phyloP scores from a whole-genome alignment of 2,329 filamentous ascomycete species.

The Pestalotiopsis sp. region DNA sequence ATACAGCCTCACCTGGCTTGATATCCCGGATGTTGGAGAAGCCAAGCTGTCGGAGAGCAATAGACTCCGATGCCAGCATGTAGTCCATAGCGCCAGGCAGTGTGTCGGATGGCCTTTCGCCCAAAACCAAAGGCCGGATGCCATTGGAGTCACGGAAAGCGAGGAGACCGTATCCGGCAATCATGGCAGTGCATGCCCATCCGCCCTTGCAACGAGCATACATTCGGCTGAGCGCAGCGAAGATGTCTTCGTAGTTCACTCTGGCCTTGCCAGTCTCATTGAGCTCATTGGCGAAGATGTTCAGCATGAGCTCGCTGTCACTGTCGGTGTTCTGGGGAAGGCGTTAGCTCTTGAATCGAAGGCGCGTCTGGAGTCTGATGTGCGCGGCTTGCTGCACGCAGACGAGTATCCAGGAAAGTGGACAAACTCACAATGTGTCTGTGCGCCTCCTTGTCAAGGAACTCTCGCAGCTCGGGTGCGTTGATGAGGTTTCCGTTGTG shows the following conservation, averaged over 20 bases:
- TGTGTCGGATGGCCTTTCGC: conserved; percentile 54
- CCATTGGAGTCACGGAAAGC: conserved; percentile 79
- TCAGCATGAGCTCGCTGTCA: conserved; percentile 49
- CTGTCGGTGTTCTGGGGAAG: conserved; percentile 16
- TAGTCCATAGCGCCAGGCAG: conserved; percentile 65
- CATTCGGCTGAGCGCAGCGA: conserved; percentile 61
- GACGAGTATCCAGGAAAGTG: too few relatives aligned
- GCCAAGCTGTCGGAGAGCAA: conserved; percentile 72
- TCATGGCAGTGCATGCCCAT: conserved; percentile 83
- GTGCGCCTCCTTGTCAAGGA: conserved; percentile 55
- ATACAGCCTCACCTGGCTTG: conserved; percentile 74
- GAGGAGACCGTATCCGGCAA: conserved; percentile 80
- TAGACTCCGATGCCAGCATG: conserved; percentile 81
- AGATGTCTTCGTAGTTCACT: conserved; percentile 81
- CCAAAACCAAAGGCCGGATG: conserved; percentile 61
- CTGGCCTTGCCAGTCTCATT: conserved; percentile 84
- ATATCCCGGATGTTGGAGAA: conserved; percentile 72
- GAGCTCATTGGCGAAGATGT: conserved; percentile 77
- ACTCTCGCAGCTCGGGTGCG: conserved; percentile 65
- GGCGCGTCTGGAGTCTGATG: background rate
- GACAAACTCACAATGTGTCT: conserved; percentile 56
- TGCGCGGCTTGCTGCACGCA: too few relatives aligned
- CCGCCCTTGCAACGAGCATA: conserved; percentile 57
- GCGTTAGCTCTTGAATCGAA: background rate
- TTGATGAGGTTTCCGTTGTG: conserved; percentile 82